Evolutionary conservation across 2,329 filamentous ascomycete species (phyloP), one percentile per base, ranked within the genome.

Genomic region (Penicillium occitanis): DNA sequence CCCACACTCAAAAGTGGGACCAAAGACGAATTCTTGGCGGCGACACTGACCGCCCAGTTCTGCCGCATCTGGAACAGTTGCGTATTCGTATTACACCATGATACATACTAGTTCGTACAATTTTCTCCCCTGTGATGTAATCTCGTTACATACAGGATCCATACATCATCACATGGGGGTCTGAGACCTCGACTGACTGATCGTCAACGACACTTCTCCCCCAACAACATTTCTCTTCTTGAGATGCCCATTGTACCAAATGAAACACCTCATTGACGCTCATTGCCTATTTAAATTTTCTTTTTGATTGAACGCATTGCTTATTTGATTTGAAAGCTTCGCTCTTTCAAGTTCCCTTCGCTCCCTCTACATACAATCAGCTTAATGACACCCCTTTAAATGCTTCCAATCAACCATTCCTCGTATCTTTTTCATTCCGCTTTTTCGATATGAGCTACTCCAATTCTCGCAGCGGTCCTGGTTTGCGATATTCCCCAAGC

Each of bases 401-500:
- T 44, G 30, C 50, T 48, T 37, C 5, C 6, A 6, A 59, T 46
- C 44, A 22, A 25, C 53, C 11, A 22, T n/a, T 19, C 48, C n/a
- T 46, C n/a, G 28, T 50, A 44, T 44, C 30, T 13, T 10, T 14
- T 17, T 19, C 40, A 42, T 30, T 48, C 35, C 13, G n/a, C 35
- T 28, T 40, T 59, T 25, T 35, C 33, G 48, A 30, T 5, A 78
- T 78, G 76, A 78, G 72, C 67, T 77, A 78, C 71, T 71, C 74
- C 30, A 77, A 77, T 63, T 63, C 72, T 60, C 73, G 70, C 33
- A 71, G 66, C 61, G 67, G 70, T n/a, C 68, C 71, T 65, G 68
- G 70, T 51, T 73, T 73, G 57, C 74, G 71, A 33, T 72, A 71
- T 2, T 71, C 70, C 10, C 70, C 69, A 58, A 68, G 67, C 19